These are phyloP conservation scores for Funneliformis mosseae DNA, from an alignment of 192 early-diverging fungal genomes.

Conservation along the genomic window DNA sequence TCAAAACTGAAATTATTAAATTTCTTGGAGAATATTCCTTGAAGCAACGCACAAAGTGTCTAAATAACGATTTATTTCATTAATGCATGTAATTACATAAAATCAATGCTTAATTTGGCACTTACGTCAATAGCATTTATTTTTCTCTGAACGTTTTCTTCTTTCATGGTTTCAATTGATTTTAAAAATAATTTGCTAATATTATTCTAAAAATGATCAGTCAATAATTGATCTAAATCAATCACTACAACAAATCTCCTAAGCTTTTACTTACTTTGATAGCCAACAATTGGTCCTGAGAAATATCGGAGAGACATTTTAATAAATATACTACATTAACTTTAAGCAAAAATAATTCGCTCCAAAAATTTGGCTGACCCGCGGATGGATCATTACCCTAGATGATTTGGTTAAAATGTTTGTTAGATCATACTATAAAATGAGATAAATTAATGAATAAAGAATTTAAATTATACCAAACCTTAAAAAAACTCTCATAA, in stretches of 20 bases:
- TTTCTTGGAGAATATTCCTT: constrained; percentile 54
- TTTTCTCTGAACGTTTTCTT: constrained; percentile 31
- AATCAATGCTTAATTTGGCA: not conserved
- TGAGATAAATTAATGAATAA: not conserved
- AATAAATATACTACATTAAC: constrained; percentile 46
- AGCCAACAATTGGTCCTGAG: constrained; percentile 49
- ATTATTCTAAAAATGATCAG: constrained; percentile 25
- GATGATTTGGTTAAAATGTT: not conserved
- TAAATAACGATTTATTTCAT: constrained; percentile 18
- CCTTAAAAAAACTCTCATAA: constrained; percentile 51
- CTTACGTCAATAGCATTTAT: constrained; percentile 36
- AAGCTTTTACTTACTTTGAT: constrained; percentile 32
- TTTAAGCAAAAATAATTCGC: constrained; percentile 51
- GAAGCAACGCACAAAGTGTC: constrained; percentile 46
- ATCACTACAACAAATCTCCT: not conserved
- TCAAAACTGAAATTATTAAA: constrained; percentile 60
- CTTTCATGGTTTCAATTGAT: constrained; percentile 47
- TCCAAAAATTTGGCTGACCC: constrained; percentile 51
- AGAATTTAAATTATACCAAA: constrained; percentile 8
- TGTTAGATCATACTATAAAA: constrained; percentile 1
- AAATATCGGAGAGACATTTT: constrained; percentile 39
- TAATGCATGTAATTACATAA: not conserved
- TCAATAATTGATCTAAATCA: not conserved
- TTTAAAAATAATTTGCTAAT: constrained; percentile 48
- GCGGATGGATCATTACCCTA: constrained; percentile 52